Evolutionary conservation across 2,329 filamentous ascomycete genomes (phyloP), one percentile per base, ranked within the genome.

Genomic region (Emericellopsis atlantica): DNA sequence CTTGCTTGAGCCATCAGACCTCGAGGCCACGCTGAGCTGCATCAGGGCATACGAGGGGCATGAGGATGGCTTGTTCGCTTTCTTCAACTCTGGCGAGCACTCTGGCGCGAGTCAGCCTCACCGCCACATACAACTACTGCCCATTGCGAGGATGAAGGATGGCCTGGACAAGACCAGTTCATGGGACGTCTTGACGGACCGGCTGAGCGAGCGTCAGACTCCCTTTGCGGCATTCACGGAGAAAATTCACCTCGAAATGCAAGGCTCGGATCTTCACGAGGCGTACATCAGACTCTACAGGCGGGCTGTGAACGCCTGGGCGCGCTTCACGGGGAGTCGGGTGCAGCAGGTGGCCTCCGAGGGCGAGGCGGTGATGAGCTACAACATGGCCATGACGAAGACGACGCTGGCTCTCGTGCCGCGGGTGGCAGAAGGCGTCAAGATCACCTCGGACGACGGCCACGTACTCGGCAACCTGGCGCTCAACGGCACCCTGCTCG

Each of bases 101-200:
- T 84, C 79, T 5, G 82, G 81, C 3, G 80, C 81, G 2, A 82
- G 77, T 47, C 81, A 87, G 54, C 72, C 81, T 11, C 82, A 86
- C 52, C 60, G 82, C 4, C 82, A 87, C 51, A 57, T 87, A 22
- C 82, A 87, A 55, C 68, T 86, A n/a, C 58, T 87, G 4, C 79
- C 80, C 0, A 67, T 84, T 0, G 66, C 72, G 7, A 60, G 66
- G 15, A 85, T 86, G 79, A 66, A 61, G 31, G 67, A 69, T 11
- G 76, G 74, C 0, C 48, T 78, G 6, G 56, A 54, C 1, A 39
- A 46, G 1, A 41, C 42, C 5, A 48, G 42, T 2, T 18, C 29
- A 4, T 81, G 76, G 76, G 47, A 48, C 9, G 58, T 76, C 2
- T 54, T 80, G 14, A 67, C 65, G 0, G 65, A 72, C 29, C 46